These are phyloP conservation scores for Xerocomus potaroensis DNA, from an alignment of 768 basidiomycete species.

Conservation along the genomic window DNA sequence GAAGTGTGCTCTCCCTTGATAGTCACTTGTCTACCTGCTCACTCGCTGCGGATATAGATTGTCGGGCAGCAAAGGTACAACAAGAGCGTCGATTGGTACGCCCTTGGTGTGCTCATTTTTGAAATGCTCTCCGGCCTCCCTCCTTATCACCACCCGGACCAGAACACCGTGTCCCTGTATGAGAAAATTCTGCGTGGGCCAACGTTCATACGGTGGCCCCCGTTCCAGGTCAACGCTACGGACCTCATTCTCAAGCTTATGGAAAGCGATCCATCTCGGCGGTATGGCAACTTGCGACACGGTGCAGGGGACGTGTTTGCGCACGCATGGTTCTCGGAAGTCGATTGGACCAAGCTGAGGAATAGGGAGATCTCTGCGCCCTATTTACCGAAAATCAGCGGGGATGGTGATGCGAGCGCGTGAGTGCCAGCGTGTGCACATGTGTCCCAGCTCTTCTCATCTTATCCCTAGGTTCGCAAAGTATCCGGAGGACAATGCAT, in stretches of 20 bases:
- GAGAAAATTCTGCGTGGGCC: conserved; percentile 85
- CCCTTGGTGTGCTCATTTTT: conserved; percentile 92
- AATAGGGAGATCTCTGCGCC: conserved; percentile 90
- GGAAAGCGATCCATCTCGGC: conserved; percentile 81
- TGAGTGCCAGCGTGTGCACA: conserved; percentile 36
- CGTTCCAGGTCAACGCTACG: conserved; percentile 69
- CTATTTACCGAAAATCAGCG: conserved; percentile 85
- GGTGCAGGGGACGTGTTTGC: conserved; percentile 90
- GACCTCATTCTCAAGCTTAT: conserved; percentile 90
- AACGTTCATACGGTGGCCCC: conserved; percentile 72
- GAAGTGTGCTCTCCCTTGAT: conserved; percentile 53
- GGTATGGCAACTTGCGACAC: conserved; percentile 85
- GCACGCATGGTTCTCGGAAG: conserved; percentile 92
- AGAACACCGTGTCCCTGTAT: conserved; percentile 82
- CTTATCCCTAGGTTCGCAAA: conserved; percentile 55
- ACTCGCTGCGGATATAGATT: conserved; percentile 45
- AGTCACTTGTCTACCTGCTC: conserved; percentile 10
- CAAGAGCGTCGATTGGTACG: conserved; percentile 98
- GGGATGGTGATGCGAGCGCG: conserved; percentile 96
- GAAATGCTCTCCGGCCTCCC: conserved; percentile 97
- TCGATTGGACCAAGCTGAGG: conserved; percentile 81
- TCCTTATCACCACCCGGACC: conserved; percentile 87
- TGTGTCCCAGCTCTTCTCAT: background rate
- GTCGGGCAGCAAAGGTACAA: conserved; percentile 84
- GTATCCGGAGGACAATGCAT: conserved; percentile 72